Percentiles rank a stretch among this genome's conserved stretches.
Evolutionary conservation across 2,329 filamentous ascomycete genomes (phyloP).

Genomic region (Diaporthe amygdali): DNA sequence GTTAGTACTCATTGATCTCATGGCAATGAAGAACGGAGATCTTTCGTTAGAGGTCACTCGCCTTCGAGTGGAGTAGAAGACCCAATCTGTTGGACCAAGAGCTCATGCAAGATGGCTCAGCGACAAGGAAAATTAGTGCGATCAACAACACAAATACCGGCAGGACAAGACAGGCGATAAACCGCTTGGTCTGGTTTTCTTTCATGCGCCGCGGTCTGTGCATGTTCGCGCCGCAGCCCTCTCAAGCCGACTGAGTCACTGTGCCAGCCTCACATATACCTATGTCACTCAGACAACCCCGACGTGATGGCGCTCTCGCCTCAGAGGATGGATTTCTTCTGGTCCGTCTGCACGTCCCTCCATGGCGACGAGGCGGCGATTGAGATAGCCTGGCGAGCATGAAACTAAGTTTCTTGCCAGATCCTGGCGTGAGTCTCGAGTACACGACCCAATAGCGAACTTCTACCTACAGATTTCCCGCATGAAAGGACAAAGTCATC

Average conservation of each 20-base stretch:
- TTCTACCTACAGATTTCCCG: background rate
- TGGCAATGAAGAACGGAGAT: background rate
- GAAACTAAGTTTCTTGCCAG: background rate
- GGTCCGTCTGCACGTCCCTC: background rate
- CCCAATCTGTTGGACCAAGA: background rate
- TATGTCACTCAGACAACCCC: background rate
- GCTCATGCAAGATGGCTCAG: background rate
- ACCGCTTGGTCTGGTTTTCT: background rate
- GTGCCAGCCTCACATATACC: background rate
- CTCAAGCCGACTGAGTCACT: background rate
- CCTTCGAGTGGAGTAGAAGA: background rate
- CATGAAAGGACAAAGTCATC: background rate
- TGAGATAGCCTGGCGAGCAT: background rate
- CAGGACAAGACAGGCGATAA: background rate
- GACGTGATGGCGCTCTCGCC: background rate
- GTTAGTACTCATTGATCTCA: background rate
- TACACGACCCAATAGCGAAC: background rate
- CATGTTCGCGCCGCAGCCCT: background rate
- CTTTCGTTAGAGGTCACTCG: too few relatives aligned
- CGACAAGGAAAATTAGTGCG: background rate
- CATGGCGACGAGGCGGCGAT: background rate
- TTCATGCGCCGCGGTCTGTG: conserved; percentile 5
- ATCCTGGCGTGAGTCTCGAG: background rate
- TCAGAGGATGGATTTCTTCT: background rate
- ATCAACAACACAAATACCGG: background rate